Evolutionary conservation across 805 yeast species (phyloP), one percentile per base, ranked within the genome.

Genomic region (Wickerhamiella sorbophila): DNA sequence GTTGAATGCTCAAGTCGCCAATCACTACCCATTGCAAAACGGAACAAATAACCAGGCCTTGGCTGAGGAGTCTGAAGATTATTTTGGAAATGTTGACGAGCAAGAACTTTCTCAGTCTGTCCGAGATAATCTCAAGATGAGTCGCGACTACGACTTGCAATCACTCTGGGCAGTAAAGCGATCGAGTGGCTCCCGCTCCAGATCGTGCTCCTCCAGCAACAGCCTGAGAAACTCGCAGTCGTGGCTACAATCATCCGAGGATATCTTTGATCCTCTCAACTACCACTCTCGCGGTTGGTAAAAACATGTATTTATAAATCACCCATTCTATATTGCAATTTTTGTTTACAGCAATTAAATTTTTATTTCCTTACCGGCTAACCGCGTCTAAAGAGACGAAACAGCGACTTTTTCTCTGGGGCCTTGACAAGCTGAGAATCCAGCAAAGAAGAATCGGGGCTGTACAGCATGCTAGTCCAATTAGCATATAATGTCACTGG

Each of bases 231-330:
- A 17, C 3, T n/a, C 22, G 4, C 19, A 38, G n/a, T 8, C 22
- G 5, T 10, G 31, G n/a, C 24, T 5, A 21, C 31, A 5, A 15
- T 20, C 17, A 29, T 29, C 31, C n/a, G 52, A 50, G 24, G 53
- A 49, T 27, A 48, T 48, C 1, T 47, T 48, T 21, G 55, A 52
- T 32, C 48, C 53, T 3, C 33, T 48, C 40, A 51, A 49, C 40
- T 52, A 52, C 41, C 54, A 52, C 32, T 49, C 56, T 1, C 45
- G 51, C 5, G 56, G 56, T 10, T 52, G 56, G 56, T 52, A 41
- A 21, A 24, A 8, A 24, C 29, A 6, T 24, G 6, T 24, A 8
- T 12, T 24, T 24, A 6, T 24, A 8, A 24, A 8, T 24, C n/a
- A n/a, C n/a, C n/a, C n/a, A n/a, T n/a, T 24, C 6, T 24, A 24